Base-by-base conservation (phyloP, 2,329 filamentous ascomycete species). In the Ophiostoma novo-ulmi region DNA sequence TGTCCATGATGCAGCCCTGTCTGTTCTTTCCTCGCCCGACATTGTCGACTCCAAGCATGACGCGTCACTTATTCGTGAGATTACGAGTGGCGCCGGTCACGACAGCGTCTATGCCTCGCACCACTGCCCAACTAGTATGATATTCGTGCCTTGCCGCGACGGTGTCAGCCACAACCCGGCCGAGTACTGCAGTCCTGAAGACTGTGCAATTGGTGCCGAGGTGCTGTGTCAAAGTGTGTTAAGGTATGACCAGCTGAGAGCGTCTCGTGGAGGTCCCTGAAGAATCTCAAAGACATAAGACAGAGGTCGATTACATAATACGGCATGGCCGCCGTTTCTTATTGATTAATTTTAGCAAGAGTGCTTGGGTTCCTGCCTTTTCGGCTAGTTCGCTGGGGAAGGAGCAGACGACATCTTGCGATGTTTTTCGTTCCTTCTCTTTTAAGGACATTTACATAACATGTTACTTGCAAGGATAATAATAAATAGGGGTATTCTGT, bases 91-190 rank as follows among this genome's bases (percentile, higher is more conserved):
- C 6, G 80, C 80, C 0, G 81, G 82, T 1, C 81, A 81, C 52
- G 82, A 81, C 74, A 88, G 84, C 74, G 87, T 89, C 6, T 87
- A 88, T 72, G 84, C 87, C 6, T 87, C 83, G 64, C 83, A 84
- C 73, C 80, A 81, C 52, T 86, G 85, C 64, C 88, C 88, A 20
- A 89, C 87, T 1, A 85, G 85, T 63, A 90, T 90, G 88, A 87
- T 90, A 38, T 90, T 90, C 74, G 85, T 89, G 22, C 87, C 87
- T 5, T 89, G 86, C 73, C 84, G 82, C 75, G 84, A 88, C 74
- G 88, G 88, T 0, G 79, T 90, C 26, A 88, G 85, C 75, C 88
- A 90, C 76, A 85, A 89, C 75, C 88, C 88, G 1, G 82, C 85
- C 64, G 88, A 90, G 75, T 89, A 87, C 75, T 86, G 85, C 52